Evolutionary conservation across 108 stramenopile genomes (phyloP).

Genomic region (Cyclotella cryptica): DNA sequence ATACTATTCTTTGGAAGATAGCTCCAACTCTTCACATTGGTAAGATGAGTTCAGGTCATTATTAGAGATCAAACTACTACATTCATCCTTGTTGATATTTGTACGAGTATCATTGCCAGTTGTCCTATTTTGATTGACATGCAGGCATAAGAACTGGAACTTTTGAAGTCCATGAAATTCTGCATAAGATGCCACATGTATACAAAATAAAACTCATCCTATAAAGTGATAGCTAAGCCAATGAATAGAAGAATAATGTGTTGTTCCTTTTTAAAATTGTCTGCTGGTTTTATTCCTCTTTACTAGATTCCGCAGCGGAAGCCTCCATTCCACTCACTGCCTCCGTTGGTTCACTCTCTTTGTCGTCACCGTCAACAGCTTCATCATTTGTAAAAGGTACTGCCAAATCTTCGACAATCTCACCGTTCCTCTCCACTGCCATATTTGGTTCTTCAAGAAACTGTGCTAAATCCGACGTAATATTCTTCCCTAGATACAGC

Average conservation of each 20-base stretch:
- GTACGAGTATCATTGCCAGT: too few relatives aligned
- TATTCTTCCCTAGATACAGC: slow-evolving; percentile 83
- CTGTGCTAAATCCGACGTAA: slow-evolving; percentile 73
- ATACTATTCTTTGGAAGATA: too few relatives aligned
- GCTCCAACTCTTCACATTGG: too few relatives aligned
- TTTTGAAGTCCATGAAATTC: too few relatives aligned
- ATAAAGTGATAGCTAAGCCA: too few relatives aligned
- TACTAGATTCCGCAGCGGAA: slow-evolving; percentile 52
- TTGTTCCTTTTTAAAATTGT: too few relatives aligned
- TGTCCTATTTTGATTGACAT: too few relatives aligned
- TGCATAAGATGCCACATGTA: too few relatives aligned
- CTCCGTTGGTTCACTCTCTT: not conserved
- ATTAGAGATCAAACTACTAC: not conserved
- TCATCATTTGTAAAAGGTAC: slow-evolving; percentile 55
- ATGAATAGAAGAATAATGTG: too few relatives aligned
- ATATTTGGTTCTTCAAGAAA: slow-evolving; percentile 69
- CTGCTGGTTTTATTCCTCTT: slow-evolving; percentile 41
- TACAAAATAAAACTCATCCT: too few relatives aligned
- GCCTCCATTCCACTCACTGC: not conserved
- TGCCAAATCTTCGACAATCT: slow-evolving; percentile 72
- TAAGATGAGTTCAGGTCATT: too few relatives aligned
- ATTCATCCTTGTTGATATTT: not conserved
- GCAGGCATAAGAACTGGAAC: too few relatives aligned
- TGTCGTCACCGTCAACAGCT: slow-evolving; percentile 11
- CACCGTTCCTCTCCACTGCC: slow-evolving; percentile 48